phyloP scores from a whole-genome alignment of 352 stramenopile genomes.

The Phytopythium sindhum region DNA sequence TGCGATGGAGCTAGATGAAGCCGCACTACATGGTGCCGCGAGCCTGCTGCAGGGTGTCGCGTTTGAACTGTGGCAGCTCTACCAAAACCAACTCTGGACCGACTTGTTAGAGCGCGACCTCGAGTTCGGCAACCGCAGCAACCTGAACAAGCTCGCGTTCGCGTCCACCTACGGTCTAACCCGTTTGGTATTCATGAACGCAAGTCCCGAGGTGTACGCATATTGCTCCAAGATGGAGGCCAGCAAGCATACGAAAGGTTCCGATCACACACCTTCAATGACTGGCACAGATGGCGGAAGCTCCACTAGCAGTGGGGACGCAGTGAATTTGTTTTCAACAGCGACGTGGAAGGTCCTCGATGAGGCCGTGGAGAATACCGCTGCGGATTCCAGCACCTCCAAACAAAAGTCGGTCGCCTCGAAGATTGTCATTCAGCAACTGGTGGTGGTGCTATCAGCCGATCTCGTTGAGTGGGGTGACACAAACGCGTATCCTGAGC shows the following conservation, averaged over 20 bases:
- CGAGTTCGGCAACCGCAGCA: constrained; percentile 40
- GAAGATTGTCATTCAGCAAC: constrained; percentile 31
- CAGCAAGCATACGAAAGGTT: background rate
- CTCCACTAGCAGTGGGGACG: background rate
- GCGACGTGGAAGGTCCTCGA: constrained; percentile 63
- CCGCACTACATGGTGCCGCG: constrained; percentile 21
- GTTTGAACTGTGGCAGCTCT: constrained; percentile 72
- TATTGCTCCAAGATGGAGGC: constrained; percentile 13
- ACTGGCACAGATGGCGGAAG: background rate
- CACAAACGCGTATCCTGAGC: constrained; percentile 24
- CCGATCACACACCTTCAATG: background rate
- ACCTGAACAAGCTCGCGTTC: constrained; percentile 49
- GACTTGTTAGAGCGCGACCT: constrained; percentile 67
- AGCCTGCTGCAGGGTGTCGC: constrained; percentile 29
- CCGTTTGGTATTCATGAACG: constrained; percentile 50
- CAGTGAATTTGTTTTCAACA: constrained; percentile 42
- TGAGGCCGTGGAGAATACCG: constrained; percentile 31
- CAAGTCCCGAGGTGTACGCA: constrained; percentile 44
- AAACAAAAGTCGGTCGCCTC: constrained; percentile 5
- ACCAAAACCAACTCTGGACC: constrained; percentile 73
- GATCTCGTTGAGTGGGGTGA: constrained; percentile 44
- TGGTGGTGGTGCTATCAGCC: constrained; percentile 46
- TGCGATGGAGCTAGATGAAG: constrained; percentile 8
- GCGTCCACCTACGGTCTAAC: constrained; percentile 45
- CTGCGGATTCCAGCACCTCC: constrained; percentile 7